phyloP scores from a whole-genome alignment of 129 eudicot species.

The Flaveria trinervia region DNA sequence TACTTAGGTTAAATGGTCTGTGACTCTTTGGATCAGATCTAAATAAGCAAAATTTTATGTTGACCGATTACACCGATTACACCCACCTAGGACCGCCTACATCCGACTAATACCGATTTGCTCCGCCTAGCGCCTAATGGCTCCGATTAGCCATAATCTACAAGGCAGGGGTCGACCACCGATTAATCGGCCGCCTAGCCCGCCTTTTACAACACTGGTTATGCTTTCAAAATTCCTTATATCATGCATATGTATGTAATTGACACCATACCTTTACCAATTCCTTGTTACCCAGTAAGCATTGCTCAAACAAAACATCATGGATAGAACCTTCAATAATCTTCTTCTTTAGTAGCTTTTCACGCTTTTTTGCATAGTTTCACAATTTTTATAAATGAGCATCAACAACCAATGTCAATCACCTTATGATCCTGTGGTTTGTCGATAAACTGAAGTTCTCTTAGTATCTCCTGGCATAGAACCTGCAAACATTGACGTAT shows the following conservation, averaged over 20 bases:
- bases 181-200: too few species aligned
- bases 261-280: constrained; percentile 62
- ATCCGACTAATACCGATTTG: too few species aligned
- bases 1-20: too few species aligned
- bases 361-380: constrained; percentile 75
- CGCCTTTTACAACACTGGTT: too few species aligned
- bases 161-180: too few species aligned
- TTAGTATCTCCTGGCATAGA: constrained; percentile 74
- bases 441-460: constrained; percentile 65
- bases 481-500: constrained; percentile 42
- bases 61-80: too few species aligned
- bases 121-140: too few species aligned
- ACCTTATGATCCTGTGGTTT: constrained; percentile 72
- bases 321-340: constrained; percentile 62
- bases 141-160: too few species aligned
- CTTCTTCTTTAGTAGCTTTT: constrained; percentile 70
- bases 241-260: neutral
- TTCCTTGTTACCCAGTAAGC: constrained; percentile 67
- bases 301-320: constrained; percentile 64
- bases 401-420: constrained; percentile 83
- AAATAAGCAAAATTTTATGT: too few species aligned
- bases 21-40: too few species aligned
- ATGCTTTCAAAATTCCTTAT: constrained; percentile 19
- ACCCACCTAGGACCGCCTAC: too few species aligned
- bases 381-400: constrained; percentile 61